A percentile compares a stretch with the other conserved stretches of the same genome.
Evolutionary conservation across 2,329 filamentous ascomycete genomes (phyloP).

Genomic region (Hirsutella rhossiliensis): DNA sequence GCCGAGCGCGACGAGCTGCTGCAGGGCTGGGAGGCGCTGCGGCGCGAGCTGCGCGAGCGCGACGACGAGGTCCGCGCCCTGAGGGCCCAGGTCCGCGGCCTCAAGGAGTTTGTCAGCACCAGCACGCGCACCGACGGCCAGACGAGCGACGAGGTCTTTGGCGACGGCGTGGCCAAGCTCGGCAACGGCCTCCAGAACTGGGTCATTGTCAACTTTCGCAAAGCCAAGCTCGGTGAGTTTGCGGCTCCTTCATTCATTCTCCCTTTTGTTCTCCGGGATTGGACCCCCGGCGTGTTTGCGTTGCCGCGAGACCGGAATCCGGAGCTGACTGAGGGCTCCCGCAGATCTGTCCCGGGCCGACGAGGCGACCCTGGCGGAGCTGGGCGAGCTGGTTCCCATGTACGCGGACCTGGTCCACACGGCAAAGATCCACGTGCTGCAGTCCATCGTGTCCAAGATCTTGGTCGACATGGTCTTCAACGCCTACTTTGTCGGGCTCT

Average conservation of each 20-base stretch:
- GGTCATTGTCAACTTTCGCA: slow-evolving; percentile 58
- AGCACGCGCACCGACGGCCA: slow-evolving; percentile 50
- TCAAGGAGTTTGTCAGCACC: slow-evolving; percentile 62
- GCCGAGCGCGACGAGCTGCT: slow-evolving; percentile 36
- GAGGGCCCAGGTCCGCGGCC: slow-evolving; percentile 47
- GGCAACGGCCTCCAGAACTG: slow-evolving; percentile 63
- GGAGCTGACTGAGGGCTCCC: background rate
- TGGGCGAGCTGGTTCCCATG: slow-evolving; percentile 41
- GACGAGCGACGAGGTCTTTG: slow-evolving; percentile 54
- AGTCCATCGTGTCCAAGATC: slow-evolving; percentile 47
- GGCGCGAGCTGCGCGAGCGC: slow-evolving; percentile 31
- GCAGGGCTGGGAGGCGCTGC: slow-evolving; percentile 34
- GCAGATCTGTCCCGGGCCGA: slow-evolving; percentile 31
- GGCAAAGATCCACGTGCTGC: slow-evolving; percentile 49
- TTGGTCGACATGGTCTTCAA: slow-evolving; percentile 51
- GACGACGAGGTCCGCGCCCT: slow-evolving; percentile 45
- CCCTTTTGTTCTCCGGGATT: slow-evolving; percentile 2
- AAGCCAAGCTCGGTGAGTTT: slow-evolving; percentile 41
- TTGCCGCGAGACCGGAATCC: background rate
- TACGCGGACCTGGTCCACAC: slow-evolving; percentile 41
- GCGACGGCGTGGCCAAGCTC: slow-evolving; percentile 46
- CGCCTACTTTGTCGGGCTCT: slow-evolving; percentile 51
- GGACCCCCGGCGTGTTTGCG: background rate
- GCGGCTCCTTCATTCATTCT: background rate
- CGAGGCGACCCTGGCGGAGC: slow-evolving; percentile 27